These are phyloP conservation scores for Fusarium burgessii DNA, from an alignment of 2,329 filamentous ascomycete species.

Conservation along the genomic window DNA sequence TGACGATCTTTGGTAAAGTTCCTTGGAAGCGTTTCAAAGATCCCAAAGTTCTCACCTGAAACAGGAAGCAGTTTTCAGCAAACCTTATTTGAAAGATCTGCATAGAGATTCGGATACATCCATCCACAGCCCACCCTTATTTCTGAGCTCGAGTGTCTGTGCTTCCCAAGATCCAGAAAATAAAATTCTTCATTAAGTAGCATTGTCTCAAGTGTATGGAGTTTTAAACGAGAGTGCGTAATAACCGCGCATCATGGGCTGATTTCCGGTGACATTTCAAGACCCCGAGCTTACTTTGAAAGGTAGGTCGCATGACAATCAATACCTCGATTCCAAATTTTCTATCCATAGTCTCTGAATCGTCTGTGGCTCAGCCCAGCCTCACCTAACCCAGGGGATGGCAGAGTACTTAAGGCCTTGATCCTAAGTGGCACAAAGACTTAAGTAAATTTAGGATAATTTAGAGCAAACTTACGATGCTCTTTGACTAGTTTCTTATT, in stretches of 20 bases:
- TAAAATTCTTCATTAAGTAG: background rate
- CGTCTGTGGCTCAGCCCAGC: background rate
- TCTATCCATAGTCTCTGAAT: too few relatives aligned
- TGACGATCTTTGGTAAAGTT: background rate
- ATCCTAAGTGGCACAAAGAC: too few relatives aligned
- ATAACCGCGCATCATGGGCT: background rate
- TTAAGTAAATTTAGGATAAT: too few relatives aligned
- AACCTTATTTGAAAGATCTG: background rate
- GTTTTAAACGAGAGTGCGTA: background rate
- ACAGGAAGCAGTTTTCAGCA: background rate
- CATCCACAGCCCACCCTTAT: background rate
- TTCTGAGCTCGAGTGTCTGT: background rate
- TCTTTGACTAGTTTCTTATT: too few relatives aligned
- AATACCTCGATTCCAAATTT: background rate
- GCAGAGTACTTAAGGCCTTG: too few relatives aligned
- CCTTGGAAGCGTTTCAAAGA: background rate
- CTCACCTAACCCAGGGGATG: background rate
- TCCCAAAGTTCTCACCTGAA: background rate
- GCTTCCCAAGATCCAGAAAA: background rate
- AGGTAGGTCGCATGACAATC: fast-evolving
- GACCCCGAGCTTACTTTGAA: fast-evolving
- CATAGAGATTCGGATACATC: background rate
- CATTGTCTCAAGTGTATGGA: background rate
- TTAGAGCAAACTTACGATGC: too few relatives aligned
- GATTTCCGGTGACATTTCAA: too few relatives aligned